Evolutionary conservation across 768 basidiomycete genomes (phyloP).

Genomic region (Collybia mongolica): DNA sequence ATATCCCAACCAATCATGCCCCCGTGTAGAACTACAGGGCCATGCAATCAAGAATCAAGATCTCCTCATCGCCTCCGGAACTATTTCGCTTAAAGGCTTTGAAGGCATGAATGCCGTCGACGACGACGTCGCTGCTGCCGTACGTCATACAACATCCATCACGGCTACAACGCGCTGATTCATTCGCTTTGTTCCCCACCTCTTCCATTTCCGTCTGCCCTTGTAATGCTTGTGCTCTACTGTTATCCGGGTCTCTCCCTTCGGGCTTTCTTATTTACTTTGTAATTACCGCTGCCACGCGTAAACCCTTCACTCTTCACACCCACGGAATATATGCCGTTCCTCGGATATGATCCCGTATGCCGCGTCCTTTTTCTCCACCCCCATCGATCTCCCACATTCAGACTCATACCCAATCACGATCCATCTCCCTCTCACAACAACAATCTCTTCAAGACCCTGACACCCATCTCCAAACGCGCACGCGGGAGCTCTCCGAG

Average conservation of each 20-base stretch:
- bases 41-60: conserved; percentile 98
- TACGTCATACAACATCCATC: conserved; percentile 37
- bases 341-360: conserved; percentile 1
- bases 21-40: conserved; percentile 73
- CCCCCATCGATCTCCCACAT: conserved; percentile 4
- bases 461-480: conserved; percentile 40
- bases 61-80: conserved; percentile 83
- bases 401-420: conserved; percentile 29
- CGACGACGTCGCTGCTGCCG: conserved; percentile 87
- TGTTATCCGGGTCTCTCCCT: conserved; percentile 2
- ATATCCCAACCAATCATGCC: conserved; percentile 1
- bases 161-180: conserved; percentile 10
- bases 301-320: background rate
- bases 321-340: background rate
- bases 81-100: conserved; percentile 75
- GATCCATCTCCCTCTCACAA: conserved; percentile 32
- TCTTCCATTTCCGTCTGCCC: conserved; percentile 4
- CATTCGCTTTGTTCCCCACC: conserved; percentile 8
- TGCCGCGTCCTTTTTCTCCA: background rate
- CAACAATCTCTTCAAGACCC: conserved; percentile 33
- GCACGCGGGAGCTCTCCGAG: conserved; percentile 75
- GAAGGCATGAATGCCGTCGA: conserved; percentile 84
- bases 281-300: conserved; percentile 1
- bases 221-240: background rate
- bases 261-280: conserved; percentile 2